These are phyloP conservation scores for Helotiales sp. DNA, from an alignment of 2,329 filamentous ascomycete genomes.

Conservation along the genomic window DNA sequence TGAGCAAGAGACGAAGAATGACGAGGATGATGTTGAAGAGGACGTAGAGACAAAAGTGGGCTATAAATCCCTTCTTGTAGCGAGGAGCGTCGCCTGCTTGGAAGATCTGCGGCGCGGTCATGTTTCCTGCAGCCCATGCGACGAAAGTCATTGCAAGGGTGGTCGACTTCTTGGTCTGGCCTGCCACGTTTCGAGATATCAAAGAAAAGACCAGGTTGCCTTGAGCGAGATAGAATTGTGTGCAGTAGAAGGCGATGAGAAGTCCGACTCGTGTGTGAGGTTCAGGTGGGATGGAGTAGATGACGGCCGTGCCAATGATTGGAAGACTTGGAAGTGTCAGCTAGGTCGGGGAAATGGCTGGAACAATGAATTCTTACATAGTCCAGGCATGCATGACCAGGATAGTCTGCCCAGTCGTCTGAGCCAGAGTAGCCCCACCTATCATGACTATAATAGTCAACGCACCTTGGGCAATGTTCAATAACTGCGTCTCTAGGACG, in stretches of 20 bases:
- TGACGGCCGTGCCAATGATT: slow-evolving; percentile 36
- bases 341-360: too few relatives aligned
- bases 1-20: too few relatives aligned
- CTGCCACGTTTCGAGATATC: slow-evolving; percentile 61
- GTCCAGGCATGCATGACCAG: slow-evolving; percentile 34
- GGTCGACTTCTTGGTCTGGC: slow-evolving; percentile 63
- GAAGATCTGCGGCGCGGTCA: slow-evolving; percentile 52
- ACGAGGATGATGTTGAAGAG: slow-evolving; percentile 44
- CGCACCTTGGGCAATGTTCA: slow-evolving; percentile 42
- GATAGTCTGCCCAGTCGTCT: slow-evolving; percentile 34
- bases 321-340: too few relatives aligned
- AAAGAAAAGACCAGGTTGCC: slow-evolving; percentile 59
- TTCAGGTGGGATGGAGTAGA: slow-evolving; percentile 36
- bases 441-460: slow-evolving; percentile 39
- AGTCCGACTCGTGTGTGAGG: slow-evolving; percentile 33
- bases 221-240: slow-evolving; percentile 47
- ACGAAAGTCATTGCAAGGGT: slow-evolving; percentile 63
- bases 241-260: slow-evolving; percentile 41
- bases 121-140: slow-evolving; percentile 62
- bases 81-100: slow-evolving; percentile 28
- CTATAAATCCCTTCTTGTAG: slow-evolving; percentile 43
- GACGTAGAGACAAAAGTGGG: slow-evolving; percentile 45
- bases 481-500: slow-evolving; percentile 39
- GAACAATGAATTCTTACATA: too few relatives aligned
- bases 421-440: slow-evolving; percentile 32